Base-by-base conservation (phyloP, 2,329 filamentous ascomycete species). In the Xylaria sp. region DNA sequence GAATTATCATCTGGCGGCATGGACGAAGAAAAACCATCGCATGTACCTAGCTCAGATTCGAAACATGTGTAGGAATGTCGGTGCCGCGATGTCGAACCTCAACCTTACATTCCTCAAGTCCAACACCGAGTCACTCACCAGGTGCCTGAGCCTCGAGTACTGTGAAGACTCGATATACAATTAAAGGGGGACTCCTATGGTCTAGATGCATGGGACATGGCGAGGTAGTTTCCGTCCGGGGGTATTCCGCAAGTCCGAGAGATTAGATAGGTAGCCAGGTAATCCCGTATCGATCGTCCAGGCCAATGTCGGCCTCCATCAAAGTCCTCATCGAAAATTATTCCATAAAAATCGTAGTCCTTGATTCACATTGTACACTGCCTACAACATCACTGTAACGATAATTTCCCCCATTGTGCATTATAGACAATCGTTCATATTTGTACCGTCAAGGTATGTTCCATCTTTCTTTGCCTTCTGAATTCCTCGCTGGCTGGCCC, bases 401-500 rank as follows among this genome's bases (percentile, higher is more conserved):
- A 49, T 34, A 30, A 5, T 47, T 39, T 44, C 11, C n/a, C 54
- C 16, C 34, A 18, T 51, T 18, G 23, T 54, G 34, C 52, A 35
- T 18, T 54, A 59, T 54, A 52, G 2, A 30, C 23, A 30, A 30
- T 30, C 23, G 23, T 30, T 30, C 23, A 30, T 30, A 30, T 30
- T 50, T 44, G 52, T 55, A 42, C 37, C 13, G 47, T 60, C 63
- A 64, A 60, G 54, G 63, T 64, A 64, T 52, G 63, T 55, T 37
- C 16, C 13, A 2, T 19, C 16, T 44, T 52, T 59, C 39, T 46
- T 51, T 49, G 4, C 42, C 23, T 18, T n/a, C 11, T 8, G 2
- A 44, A 16, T 48, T n/a, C 18, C n/a, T n/a, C 34, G 4, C 35
- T 46, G 13, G 13, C 34, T 13, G 48, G 13, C 47, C 18, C 46